Evolutionary conservation across 2,329 filamentous ascomycete species (phyloP).

Genomic region (Trichoderma citrinoviride): DNA sequence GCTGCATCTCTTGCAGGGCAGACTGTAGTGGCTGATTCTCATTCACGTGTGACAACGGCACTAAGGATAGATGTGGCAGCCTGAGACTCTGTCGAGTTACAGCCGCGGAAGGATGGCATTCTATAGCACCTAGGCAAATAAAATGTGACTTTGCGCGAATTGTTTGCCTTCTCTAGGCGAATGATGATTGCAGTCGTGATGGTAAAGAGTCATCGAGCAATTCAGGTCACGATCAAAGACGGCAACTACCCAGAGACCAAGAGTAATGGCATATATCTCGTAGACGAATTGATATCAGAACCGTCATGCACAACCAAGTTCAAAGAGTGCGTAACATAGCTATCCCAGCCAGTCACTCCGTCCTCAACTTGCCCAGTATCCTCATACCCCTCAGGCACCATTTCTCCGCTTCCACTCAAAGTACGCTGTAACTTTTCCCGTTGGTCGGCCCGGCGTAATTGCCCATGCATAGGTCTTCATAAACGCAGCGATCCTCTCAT

Average conservation of each 20-base stretch:
- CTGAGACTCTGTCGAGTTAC: not conserved
- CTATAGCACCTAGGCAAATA: not conserved
- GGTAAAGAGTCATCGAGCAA: too few species aligned
- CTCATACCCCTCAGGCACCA: not conserved
- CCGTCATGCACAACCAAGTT: too few species aligned
- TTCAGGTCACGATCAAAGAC: too few species aligned
- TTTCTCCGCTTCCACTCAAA: not conserved
- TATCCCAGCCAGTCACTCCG: not conserved
- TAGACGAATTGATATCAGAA: too few species aligned
- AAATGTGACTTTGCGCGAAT: not conserved
- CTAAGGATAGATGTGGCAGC: not conserved
- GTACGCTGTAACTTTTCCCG: constrained; percentile 8
- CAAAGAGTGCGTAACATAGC: not conserved
- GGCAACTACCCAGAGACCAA: too few species aligned
- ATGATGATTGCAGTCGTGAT: too few species aligned
- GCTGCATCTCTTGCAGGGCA: not conserved
- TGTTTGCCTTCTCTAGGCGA: not conserved
- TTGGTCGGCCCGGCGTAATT: not conserved
- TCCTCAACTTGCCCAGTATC: too few species aligned
- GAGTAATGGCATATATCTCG: too few species aligned
- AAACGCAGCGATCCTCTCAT: not conserved
- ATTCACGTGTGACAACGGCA: not conserved
- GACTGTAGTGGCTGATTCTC: not conserved
- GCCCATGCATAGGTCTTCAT: constrained; percentile 8
- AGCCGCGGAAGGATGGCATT: not conserved